Evolutionary conservation across 2,329 filamentous ascomycete species (phyloP), one percentile per base, ranked within the genome.

Genomic region (Trichoderma breve): DNA sequence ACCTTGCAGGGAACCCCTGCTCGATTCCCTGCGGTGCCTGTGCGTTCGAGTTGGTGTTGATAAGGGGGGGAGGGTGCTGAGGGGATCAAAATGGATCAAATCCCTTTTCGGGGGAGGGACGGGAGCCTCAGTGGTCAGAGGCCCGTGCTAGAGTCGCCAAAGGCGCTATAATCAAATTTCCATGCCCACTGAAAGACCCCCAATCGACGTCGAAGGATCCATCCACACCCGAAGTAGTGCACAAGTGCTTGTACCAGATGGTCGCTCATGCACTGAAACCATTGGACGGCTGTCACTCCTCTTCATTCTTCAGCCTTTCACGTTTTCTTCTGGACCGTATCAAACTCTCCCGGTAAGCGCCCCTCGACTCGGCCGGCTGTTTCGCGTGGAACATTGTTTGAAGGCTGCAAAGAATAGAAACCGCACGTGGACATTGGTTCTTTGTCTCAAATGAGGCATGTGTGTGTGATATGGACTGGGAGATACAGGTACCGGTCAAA

Each of bases 81-180:
- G 53, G 28, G 68, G 34, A 36, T 36, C 34, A 36, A 36, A 36
- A 36, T 36, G 34, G 34, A 43, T 43, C 39, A 43, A n/a, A 30
- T 51, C 39, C 71, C 57, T 28, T 68, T 72, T 71, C 2, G 55
- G 70, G 70, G 68, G 51, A 61, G 47, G 66, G 55, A 47, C 60
- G 62, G 58, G 24, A 30, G 62, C 61, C 62, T 63, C 47, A 62
- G 67, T 70, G 60, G 62, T 12, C 62, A 51, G 53, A 34, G 51
- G 36, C 57, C 12, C 26, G 64, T 36, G 51, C 30, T 58, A 66
- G 53, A 66, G 58, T 60, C 71, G 58, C 64, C 64, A 68, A 51
- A 57, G 36, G 71, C 71, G 71, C 71, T 72, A 63, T 26, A 62
- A 67, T 43, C 51, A 53, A 71, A 51, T 67, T 67, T 34, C 30